phyloP scores from a whole-genome alignment of 2,329 filamentous ascomycete species.

The Calonectria pseudoturangicola region DNA sequence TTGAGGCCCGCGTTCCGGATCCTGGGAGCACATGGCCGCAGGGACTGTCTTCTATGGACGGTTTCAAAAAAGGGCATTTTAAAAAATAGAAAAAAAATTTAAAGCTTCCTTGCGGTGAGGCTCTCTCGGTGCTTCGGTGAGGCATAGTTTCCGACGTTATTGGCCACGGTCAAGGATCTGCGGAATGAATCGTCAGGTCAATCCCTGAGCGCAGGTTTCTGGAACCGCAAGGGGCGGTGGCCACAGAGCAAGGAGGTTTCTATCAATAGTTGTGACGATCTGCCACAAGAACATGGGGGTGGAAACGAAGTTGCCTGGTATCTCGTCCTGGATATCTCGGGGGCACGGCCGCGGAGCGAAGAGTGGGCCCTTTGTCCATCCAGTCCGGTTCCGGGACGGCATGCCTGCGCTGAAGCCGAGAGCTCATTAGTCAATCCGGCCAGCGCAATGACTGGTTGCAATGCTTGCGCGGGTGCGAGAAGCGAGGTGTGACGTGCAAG shows the following conservation, averaged over 20 bases:
- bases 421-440: conserved; percentile 50
- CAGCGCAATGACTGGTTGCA: conserved; percentile 43
- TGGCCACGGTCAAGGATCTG: conserved; percentile 34
- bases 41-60: conserved; percentile 47
- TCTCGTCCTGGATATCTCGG: conserved; percentile 39
- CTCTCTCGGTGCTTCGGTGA: conserved; percentile 33
- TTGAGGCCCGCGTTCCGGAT: conserved; percentile 34
- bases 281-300: neutral
- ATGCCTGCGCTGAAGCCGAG: conserved; percentile 47
- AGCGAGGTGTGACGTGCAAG: conserved; percentile 25
- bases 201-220: conserved; percentile 19
- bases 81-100: conserved; percentile 18
- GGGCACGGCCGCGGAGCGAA: conserved; percentile 36
- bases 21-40: conserved; percentile 50
- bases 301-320: neutral
- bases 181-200: conserved; percentile 35
- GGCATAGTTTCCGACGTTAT: conserved; percentile 24
- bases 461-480: conserved; percentile 29
- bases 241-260: neutral
- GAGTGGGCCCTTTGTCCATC: conserved; percentile 42
- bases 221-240: conserved; percentile 18
- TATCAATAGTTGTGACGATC: conserved; percentile 25
- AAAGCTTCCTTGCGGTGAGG: conserved; percentile 38
- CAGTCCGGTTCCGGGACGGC: conserved; percentile 52
- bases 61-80: conserved; percentile 34